These are phyloP conservation scores for Datisca glomerata DNA, from an alignment of 306 rosid genomes.

Conservation along the genomic window DNA sequence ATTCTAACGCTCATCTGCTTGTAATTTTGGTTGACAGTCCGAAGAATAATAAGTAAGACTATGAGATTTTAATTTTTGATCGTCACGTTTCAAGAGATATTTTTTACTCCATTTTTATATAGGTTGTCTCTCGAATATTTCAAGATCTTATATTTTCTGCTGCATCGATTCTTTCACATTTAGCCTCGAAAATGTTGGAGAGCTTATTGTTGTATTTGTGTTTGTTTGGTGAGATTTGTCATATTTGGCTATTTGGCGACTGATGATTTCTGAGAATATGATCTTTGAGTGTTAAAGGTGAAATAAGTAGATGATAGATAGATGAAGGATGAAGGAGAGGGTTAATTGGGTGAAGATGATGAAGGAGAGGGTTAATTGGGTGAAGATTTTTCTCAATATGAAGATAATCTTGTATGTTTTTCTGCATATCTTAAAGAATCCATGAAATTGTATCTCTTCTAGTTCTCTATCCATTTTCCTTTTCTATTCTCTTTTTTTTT, in stretches of 20 bases:
- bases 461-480: slow-evolving; percentile 71
- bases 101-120: too few relatives aligned
- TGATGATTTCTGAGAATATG: slow-evolving; percentile 9
- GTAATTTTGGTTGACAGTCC: too few relatives aligned
- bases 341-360: too few relatives aligned
- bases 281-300: slow-evolving; percentile 13
- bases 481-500: too few relatives aligned
- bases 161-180: too few relatives aligned
- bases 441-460: slow-evolving; percentile 55
- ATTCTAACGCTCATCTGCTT: too few relatives aligned
- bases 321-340: slow-evolving; percentile 63
- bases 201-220: slow-evolving; percentile 18
- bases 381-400: slow-evolving; percentile 41
- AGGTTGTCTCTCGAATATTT: too few relatives aligned
- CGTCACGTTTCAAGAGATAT: too few relatives aligned
- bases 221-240: not conserved
- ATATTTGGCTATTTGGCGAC: slow-evolving; percentile 9
- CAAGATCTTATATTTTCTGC: too few relatives aligned
- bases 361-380: slow-evolving; percentile 39
- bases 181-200: slow-evolving; percentile 14
- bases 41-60: too few relatives aligned
- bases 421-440: slow-evolving; percentile 32
- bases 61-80: too few relatives aligned
- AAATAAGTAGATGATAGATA: slow-evolving; percentile 40
- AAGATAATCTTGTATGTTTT: slow-evolving; percentile 39